Evolutionary conservation across 495 filamentous ascomycete genomes (phyloP), one percentile per base, ranked within the genome.

Genomic region (Penicillium taxi): DNA sequence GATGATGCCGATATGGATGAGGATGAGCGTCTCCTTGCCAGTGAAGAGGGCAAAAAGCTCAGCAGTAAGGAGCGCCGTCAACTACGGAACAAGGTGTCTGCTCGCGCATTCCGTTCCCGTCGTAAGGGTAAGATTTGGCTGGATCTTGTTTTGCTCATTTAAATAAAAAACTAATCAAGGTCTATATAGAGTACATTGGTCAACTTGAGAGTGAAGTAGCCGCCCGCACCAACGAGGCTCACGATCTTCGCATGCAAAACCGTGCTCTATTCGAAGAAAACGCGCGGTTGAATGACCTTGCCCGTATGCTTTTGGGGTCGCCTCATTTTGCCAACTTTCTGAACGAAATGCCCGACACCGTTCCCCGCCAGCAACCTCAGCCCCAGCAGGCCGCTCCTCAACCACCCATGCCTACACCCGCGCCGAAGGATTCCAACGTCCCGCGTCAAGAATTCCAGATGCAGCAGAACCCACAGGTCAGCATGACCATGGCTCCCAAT

Each of bases 1-100:
- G 85, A 94, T 26, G 86, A 94, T 53, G 86, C 91, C 36, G 90
- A 96, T 19, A 96, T 98, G 90, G 91, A 99, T 60, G 88, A 94
- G 57, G 91, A 99, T 50, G 91, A 96, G 71, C 70, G 84, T 41
- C 68, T 96, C 2, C 73, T 99, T 11, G 86, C 85, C 4, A 94
- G 88, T 45, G 91, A 96, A 50, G 90, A 94, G 61, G 91, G 90
- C 28, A 99, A 99, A 77, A 94, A 94, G 63, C 72, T 99, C 25
- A 87, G 75, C 60, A 88, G 83, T 69, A 94, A 95, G 60, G 86
- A 96, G 64, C 78, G 91, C 25, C 78, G 91, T 24, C 91, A 96
- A 59, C 64, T 99, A 4, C 77, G 91, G 27, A 99, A 99, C 72
- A 99, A 99, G 63, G 91, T 99, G 7, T 99, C 91, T 24, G 91